Evolutionary conservation across 2,329 filamentous ascomycete genomes (phyloP).

Genomic region (Sclerotinia spermophila): DNA sequence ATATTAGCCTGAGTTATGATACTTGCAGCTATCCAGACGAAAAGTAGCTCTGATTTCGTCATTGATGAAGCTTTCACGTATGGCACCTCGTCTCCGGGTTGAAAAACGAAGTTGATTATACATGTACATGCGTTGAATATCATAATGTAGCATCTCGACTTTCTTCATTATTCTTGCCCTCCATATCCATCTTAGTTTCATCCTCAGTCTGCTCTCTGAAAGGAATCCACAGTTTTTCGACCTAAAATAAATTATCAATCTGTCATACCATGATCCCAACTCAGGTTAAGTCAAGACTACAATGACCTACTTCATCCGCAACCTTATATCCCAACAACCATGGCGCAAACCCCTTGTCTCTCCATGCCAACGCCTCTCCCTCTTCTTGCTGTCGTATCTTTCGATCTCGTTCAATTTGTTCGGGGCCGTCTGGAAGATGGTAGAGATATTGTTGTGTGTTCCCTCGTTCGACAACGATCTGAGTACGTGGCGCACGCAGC

Average conservation of each 20-base stretch:
- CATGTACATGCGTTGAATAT: not conserved
- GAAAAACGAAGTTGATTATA: not conserved
- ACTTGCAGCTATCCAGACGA: not conserved
- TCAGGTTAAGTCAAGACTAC: no score
- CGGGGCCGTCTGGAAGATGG: conserved; percentile 52
- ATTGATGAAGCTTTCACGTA: not conserved
- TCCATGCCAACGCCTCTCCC: conserved; percentile 42
- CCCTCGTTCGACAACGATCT: conserved; percentile 56
- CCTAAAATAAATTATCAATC: not conserved
- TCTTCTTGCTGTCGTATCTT: conserved; percentile 38
- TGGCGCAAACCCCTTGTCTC: conserved; percentile 41
- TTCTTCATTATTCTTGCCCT: not conserved
- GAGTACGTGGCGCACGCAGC: conserved; percentile 55
- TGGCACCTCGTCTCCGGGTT: not conserved
- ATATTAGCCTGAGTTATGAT: not conserved
- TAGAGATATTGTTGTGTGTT: conserved; percentile 60
- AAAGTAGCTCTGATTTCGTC: no score
- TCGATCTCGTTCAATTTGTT: conserved; percentile 54
- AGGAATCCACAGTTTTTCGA: not conserved
- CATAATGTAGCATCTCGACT: not conserved
- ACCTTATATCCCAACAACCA: conserved; percentile 42
- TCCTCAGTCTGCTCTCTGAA: not conserved
- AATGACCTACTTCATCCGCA: conserved; percentile 36
- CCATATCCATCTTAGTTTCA: not conserved
- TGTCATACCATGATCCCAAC: not conserved